Conservation (phyloP, 176 grass and related monocot genomes). For the Carex cristatella region DNA sequence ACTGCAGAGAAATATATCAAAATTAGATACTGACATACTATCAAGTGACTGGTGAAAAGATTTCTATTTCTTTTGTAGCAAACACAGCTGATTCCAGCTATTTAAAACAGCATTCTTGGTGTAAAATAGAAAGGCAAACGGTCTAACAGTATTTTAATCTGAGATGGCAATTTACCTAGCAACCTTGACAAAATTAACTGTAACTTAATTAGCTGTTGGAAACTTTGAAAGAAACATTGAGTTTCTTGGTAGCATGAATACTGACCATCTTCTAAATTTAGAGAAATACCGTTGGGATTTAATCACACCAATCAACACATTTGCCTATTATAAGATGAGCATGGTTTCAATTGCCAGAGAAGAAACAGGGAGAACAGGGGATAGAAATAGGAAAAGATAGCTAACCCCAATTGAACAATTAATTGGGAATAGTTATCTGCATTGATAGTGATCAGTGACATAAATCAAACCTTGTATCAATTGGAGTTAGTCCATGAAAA, state of each 20-base stretch:
- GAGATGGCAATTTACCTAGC: neutral
- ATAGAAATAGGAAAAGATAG: constrained; percentile 16
- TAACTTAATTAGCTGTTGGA: neutral
- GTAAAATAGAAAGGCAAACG: neutral
- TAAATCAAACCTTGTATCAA: neutral
- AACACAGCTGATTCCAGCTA: neutral
- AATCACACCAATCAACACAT: neutral
- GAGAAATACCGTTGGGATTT: constrained; percentile 2
- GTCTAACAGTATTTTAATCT: neutral
- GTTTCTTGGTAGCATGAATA: neutral
- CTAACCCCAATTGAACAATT: constrained; percentile 11
- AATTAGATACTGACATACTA: neutral
- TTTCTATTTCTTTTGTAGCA: neutral
- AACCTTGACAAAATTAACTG: neutral
- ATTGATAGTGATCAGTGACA: constrained; percentile 2
- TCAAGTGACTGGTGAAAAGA: neutral
- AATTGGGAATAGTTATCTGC: constrained; percentile 16
- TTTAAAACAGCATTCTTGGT: neutral
- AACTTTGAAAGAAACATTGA: neutral
- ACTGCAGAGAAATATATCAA: neutral
- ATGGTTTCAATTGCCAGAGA: neutral
- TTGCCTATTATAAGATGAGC: constrained; percentile 14
- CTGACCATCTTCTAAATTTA: constrained; percentile 6
- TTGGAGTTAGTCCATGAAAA: neutral
- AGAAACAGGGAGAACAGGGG: neutral